These are phyloP conservation scores for Leucosporidium scottii DNA, from an alignment of 768 basidiomycete genomes.

Conservation along the genomic window DNA sequence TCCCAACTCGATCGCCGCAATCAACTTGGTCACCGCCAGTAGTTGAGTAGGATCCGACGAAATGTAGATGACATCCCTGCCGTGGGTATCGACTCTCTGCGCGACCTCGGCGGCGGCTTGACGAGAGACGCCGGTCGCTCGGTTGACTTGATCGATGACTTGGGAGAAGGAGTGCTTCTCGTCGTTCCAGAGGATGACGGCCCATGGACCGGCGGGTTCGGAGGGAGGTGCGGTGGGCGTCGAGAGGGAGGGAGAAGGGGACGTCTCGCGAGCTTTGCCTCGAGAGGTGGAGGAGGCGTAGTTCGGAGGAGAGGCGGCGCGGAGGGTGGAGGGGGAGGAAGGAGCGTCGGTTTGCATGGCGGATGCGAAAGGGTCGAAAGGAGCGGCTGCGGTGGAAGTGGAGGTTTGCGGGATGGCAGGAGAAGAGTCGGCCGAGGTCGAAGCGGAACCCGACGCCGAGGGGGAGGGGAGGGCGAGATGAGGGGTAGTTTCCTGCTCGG, in stretches of 20 bases:
- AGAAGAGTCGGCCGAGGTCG: background rate
- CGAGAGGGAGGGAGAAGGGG: constrained; percentile 53
- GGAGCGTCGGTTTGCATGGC: constrained; percentile 47
- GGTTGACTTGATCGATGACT: constrained; percentile 60
- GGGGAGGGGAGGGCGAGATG: background rate
- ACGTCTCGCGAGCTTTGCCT: constrained; percentile 56
- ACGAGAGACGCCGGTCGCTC: constrained; percentile 48
- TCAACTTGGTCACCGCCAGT: constrained; percentile 59
- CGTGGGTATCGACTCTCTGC: constrained; percentile 60
- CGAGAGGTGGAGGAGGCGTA: constrained; percentile 5
- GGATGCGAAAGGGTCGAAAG: background rate
- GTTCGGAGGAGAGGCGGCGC: background rate
- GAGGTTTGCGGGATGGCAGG: background rate
- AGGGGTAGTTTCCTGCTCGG: background rate
- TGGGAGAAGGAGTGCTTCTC: constrained; percentile 93
- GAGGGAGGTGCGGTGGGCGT: constrained; percentile 48
- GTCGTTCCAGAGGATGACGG: constrained; percentile 88
- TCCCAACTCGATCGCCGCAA: constrained; percentile 81
- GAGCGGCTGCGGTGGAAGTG: background rate
- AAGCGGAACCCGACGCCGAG: background rate
- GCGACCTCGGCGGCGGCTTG: constrained; percentile 57
- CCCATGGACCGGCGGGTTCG: constrained; percentile 48
- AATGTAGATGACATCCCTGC: constrained; percentile 27
- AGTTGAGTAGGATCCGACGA: constrained; percentile 36
- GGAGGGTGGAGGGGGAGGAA: constrained; percentile 38